Conservation (phyloP, 2,329 filamentous ascomycete species). For the Truncatella angustata region DNA sequence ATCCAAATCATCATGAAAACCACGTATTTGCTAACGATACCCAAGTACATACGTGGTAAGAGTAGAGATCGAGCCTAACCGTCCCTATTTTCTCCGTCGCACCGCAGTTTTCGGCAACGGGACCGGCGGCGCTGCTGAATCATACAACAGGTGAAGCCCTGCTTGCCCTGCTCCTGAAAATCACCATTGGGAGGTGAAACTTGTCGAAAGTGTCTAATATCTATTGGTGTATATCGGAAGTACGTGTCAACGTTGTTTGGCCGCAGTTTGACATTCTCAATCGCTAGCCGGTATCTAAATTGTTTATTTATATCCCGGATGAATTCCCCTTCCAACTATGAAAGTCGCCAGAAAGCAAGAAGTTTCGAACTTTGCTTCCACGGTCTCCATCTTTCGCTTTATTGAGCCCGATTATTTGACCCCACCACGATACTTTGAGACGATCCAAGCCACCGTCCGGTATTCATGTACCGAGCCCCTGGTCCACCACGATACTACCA, state of each 20-base stretch:
- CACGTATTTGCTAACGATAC: background rate
- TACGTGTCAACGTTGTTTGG: background rate
- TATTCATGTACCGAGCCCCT: conserved; percentile 6
- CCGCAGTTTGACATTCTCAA: background rate
- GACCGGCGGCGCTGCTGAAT: background rate
- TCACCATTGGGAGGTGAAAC: background rate
- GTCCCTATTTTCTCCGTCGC: background rate
- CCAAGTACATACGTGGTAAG: background rate
- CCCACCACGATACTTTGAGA: background rate
- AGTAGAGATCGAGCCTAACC: background rate
- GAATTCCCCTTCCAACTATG: background rate
- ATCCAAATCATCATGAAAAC: background rate
- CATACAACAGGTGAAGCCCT: background rate
- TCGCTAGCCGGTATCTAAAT: background rate
- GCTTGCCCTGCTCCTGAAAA: background rate
- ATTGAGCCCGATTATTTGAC: background rate
- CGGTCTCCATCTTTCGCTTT: background rate
- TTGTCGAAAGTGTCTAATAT: too few relatives aligned
- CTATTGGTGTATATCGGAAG: background rate
- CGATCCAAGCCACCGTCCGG: background rate
- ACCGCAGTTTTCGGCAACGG: background rate
- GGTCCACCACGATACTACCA: background rate
- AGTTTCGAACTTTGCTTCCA: background rate
- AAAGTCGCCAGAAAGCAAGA: background rate
- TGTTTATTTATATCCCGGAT: background rate